Conservation (phyloP, 768 basidiomycete species). For the Boletus rufocinnamomeus region DNA sequence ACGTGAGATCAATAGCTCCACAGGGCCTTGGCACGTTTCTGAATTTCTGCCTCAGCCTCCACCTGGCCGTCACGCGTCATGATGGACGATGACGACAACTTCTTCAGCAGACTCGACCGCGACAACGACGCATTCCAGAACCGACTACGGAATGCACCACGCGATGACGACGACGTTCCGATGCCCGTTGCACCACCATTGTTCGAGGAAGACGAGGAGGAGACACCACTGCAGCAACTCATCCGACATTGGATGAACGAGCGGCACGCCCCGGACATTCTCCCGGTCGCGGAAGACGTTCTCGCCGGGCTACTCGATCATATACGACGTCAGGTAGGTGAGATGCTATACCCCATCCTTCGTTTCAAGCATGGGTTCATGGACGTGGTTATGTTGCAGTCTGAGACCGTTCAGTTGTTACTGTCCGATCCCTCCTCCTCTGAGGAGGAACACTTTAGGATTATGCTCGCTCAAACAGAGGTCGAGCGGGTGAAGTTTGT, state of each 20-base stretch:
- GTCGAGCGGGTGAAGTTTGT: conserved; percentile 94
- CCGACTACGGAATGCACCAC: conserved; percentile 40
- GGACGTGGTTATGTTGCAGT: conserved; percentile 43
- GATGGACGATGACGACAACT: conserved; percentile 31
- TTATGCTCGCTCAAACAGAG: conserved; percentile 93
- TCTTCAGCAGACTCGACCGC: conserved; percentile 31
- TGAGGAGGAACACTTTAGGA: conserved; percentile 91
- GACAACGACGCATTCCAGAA: conserved; percentile 31
- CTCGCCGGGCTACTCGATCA: conserved; percentile 70
- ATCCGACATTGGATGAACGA: conserved; percentile 88
- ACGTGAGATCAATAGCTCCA: background rate
- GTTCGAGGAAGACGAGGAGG: conserved; percentile 41
- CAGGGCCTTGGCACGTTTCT: background rate
- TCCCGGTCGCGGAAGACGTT: conserved; percentile 71
- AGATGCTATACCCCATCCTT: conserved; percentile 3
- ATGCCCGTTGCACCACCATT: conserved; percentile 33
- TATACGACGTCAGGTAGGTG: conserved; percentile 76
- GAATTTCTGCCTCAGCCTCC: background rate
- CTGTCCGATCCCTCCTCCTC: conserved; percentile 81
- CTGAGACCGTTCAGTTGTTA: conserved; percentile 73
- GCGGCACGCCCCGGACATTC: conserved; percentile 75
- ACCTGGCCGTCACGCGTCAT: background rate
- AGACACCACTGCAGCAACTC: conserved; percentile 67
- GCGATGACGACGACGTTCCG: conserved; percentile 27
- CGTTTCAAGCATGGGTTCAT: conserved; percentile 1